Conservation (phyloP, 306 rosid genomes). For the Quercus robur region DNA sequence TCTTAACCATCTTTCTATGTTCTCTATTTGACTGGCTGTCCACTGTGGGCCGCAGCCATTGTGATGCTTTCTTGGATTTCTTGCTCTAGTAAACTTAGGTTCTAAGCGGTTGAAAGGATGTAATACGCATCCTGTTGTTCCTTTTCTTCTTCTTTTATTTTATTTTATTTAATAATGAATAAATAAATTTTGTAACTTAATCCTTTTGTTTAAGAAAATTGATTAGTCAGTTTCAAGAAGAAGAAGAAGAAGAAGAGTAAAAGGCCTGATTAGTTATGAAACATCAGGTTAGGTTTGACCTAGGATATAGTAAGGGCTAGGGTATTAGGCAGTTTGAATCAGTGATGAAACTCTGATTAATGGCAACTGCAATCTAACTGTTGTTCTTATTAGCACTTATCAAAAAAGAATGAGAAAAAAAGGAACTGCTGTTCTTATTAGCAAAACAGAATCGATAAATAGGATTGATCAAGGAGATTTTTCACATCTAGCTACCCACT, state of each 20-base stretch:
- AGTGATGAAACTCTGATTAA: not conserved
- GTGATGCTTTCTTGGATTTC: not conserved
- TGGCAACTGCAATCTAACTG: not conserved
- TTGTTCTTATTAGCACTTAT: not conserved
- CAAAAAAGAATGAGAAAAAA: too few species aligned
- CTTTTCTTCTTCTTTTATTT: not conserved
- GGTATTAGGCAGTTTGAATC: not conserved
- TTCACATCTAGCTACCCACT: too few species aligned
- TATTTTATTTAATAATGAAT: too few species aligned
- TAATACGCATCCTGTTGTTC: not conserved
- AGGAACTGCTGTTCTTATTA: too few species aligned
- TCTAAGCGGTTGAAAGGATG: not conserved
- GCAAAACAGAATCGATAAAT: not conserved
- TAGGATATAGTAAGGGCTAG: not conserved
- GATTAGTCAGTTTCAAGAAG: not conserved
- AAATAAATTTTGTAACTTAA: not conserved
- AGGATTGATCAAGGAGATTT: too few species aligned
- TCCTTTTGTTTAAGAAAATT: not conserved
- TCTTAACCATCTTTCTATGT: not conserved
- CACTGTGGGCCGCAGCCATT: not conserved
- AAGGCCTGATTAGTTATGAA: not conserved
- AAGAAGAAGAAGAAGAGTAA: not conserved
- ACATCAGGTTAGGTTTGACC: not conserved
- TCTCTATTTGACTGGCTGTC: not conserved
- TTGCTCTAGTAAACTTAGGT: not conserved